A percentile compares a stretch with the other conserved stretches of the same genome.
Conservation (phyloP, 2,329 filamentous ascomycete species). For the Talaromyces piceae region DNA sequence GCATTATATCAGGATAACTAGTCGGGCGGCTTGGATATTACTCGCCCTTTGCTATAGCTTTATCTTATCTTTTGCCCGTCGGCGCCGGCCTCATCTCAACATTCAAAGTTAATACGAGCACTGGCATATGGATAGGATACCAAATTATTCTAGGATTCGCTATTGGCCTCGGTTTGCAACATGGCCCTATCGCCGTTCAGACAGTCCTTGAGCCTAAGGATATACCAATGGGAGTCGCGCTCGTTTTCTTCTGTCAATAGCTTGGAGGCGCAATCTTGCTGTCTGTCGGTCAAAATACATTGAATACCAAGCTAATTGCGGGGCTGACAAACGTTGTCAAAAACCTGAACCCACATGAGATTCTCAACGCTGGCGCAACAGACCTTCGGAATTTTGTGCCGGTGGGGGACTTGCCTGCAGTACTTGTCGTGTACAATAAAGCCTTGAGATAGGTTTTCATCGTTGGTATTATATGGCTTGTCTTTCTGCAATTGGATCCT, state of each 20-base stretch:
- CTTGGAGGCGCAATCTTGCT: not conserved
- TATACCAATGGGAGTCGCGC: not conserved
- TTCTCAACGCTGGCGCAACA: not conserved
- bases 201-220: not conserved
- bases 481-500: not conserved
- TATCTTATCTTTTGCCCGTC: constrained; percentile 18
- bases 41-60: constrained; percentile 19
- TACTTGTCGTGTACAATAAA: not conserved
- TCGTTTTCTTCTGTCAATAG: not conserved
- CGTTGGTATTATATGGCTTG: not conserved
- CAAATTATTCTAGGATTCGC: constrained; percentile 24
- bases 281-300: not conserved
- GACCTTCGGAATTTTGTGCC: not conserved
- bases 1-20: not conserved
- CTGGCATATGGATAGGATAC: constrained; percentile 24
- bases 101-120: constrained; percentile 12
- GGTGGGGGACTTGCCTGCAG: not conserved
- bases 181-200: constrained; percentile 20
- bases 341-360: constrained; percentile 14
- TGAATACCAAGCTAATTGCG: not conserved
- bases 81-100: constrained; percentile 15
- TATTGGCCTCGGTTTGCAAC: constrained; percentile 17
- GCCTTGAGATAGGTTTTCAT: not conserved
- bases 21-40: constrained; percentile 15
- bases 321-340: too few species aligned